Evolutionary conservation across 2,329 filamentous ascomycete genomes (phyloP), one percentile per base, ranked within the genome.

Genomic region (Geosmithia putterillii): DNA sequence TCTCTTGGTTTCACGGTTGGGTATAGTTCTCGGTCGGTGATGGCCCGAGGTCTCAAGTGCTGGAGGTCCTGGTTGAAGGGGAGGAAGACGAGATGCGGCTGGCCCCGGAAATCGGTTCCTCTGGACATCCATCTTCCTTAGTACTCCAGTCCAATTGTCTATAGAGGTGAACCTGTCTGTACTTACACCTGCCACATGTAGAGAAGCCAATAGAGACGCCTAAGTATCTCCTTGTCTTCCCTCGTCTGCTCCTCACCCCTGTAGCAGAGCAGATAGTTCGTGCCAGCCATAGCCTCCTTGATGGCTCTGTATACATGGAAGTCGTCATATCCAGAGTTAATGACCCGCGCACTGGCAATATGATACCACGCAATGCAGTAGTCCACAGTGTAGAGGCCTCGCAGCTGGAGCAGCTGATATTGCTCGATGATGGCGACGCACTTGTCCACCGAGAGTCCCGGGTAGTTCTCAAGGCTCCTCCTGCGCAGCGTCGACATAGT

Each of bases 331-430:
- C 48, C 48, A 25, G 45, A 38, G 34, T 51, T 37, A 25, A 50
- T 43, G 7, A 28, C 23, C 7, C 54, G 45, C 1, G 60, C 52
- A 1, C 45, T 51, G 3, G 56, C 54, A 4, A 63, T 44, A 32
- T 64, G 60, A 42, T 64, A 64, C 50, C 59, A 56, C 19, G 59
- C 54, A 17, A 60, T 53, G 46, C 59, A 61, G 49, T 58, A 62
- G 39, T 64, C 59, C 1, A 63, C 44, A 2, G 53, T 54, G 39
- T 58, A 62, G 0, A 44, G 38, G 0, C 50, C 41, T 9, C 46
- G 48, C 7, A 32, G 28, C 28, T 48, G 40, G 1, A 60, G 46
- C 9, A 62, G 45, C 2, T 51, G 43, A 19, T 58, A 47, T 4
- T 52, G 43, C 34, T 58, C 53, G 10, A 62, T 50, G 12, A 60